Base-by-base conservation (phyloP, 2,329 filamentous ascomycete genomes). In the Exophiala calicioides region DNA sequence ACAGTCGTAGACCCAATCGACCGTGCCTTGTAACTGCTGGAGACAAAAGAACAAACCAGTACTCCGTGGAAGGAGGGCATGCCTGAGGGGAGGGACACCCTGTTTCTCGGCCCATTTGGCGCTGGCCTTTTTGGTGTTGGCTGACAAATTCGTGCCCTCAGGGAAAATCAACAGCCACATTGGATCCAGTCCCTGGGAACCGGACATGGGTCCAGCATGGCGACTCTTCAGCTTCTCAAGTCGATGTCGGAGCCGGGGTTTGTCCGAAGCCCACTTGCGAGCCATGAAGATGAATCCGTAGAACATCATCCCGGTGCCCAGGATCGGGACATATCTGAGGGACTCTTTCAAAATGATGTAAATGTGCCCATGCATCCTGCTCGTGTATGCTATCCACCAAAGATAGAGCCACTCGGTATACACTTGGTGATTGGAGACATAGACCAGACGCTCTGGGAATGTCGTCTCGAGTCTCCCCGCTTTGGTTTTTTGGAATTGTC, bases 391-490 rank as follows among this genome's bases (percentile, higher is more conserved):
- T 34, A 81, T 74, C 80, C 81, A 85, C 81, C 81, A 85, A 2
- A 85, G 70, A 60, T 84, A 84, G 10, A 84, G 67, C 81, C 81
- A 85, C 58, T 85, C 81, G n/a, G 81, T 84, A 61, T 85, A 85
- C 2, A 85, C 73, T 60, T 84, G 79, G 57, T 85, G 81, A 48
- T 85, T 85, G 5, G 81, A 75, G 63, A 84, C 79, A 59, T 84
- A 61, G 6, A 84, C 75, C 48, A 84, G 65, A 12, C 81, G 72
- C 52, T 84, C 76, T 1, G 80, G 76, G 52, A 85, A 84, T 23
- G 74, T 70, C 48, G 79, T 80, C 53, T 76, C 71, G 33, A 85
- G 63, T 44, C 74, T 72, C 6, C 81, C 81, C 57, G 82, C 78
- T 35, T 73, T 68, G 43, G 73, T 75, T 44, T 79, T 68, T 41